Conservation (phyloP, 2,329 filamentous ascomycete species). For the Coniella lustricola region DNA sequence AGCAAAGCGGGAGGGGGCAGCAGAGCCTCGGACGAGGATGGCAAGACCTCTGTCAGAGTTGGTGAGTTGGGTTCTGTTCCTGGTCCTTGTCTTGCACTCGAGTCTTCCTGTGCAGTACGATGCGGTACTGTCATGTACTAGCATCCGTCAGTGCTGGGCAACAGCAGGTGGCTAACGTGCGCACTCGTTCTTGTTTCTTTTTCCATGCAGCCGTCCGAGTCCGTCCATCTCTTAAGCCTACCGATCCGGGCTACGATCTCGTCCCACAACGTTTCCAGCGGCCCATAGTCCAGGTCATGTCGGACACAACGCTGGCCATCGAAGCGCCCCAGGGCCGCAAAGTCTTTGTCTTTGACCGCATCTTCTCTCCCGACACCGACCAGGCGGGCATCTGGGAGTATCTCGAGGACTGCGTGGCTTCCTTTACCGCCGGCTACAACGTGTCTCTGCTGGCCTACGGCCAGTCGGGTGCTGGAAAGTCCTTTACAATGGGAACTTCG, state of each 20-base stretch:
- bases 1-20: slow-evolving; percentile 71
- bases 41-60: slow-evolving; percentile 89
- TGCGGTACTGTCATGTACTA: too few species aligned
- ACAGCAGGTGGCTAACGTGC: too few species aligned
- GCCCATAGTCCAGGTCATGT: slow-evolving; percentile 84
- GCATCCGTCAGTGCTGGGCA: too few species aligned
- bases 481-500: slow-evolving; percentile 97
- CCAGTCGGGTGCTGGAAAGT: slow-evolving; percentile 95
- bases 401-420: slow-evolving; percentile 77
- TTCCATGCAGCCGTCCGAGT: slow-evolving; percentile 73
- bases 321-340: slow-evolving; percentile 90
- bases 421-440: slow-evolving; percentile 96
- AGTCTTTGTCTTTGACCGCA: slow-evolving; percentile 92
- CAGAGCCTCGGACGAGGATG: slow-evolving; percentile 82
- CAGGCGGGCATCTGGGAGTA: slow-evolving; percentile 96
- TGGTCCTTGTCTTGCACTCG: background rate
- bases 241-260: slow-evolving; percentile 87
- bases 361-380: slow-evolving; percentile 75
- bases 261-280: slow-evolving; percentile 93
- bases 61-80: slow-evolving; percentile 55
- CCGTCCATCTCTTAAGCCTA: slow-evolving; percentile 73
- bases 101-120: background rate
- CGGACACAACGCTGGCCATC: slow-evolving; percentile 76
- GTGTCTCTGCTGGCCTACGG: slow-evolving; percentile 95
- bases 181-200: background rate